Conservation (phyloP, 805 yeast species). For the Torulaspora delbrueckii region DNA sequence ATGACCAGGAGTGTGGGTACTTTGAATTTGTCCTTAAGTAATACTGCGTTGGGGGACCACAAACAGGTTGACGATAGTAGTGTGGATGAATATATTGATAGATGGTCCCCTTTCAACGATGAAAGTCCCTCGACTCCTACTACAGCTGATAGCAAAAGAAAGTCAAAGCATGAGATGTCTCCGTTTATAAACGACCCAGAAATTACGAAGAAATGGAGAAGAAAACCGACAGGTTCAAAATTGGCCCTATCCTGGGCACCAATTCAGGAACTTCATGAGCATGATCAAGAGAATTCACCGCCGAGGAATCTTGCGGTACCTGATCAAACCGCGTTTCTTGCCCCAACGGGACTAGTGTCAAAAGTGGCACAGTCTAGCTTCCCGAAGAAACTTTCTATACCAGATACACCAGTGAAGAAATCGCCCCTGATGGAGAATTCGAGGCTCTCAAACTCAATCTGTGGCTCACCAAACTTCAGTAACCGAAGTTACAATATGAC, state of each 20-base stretch:
- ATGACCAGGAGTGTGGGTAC: constrained; percentile 51
- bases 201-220: constrained; percentile 19
- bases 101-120: constrained; percentile 29
- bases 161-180: constrained; percentile 30
- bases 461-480: constrained; percentile 16
- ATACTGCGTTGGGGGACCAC: constrained; percentile 21
- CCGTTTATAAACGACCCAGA: constrained; percentile 31
- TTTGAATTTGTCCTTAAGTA: constrained; percentile 45
- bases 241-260: constrained; percentile 9
- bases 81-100: constrained; percentile 22
- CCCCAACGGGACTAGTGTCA: constrained; percentile 28
- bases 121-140: constrained; percentile 18
- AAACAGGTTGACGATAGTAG: constrained; percentile 17
- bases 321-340: constrained; percentile 26
- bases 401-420: constrained; percentile 34
- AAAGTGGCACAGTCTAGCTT: constrained; percentile 21
- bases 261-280: constrained; percentile 7
- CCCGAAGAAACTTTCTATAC: constrained; percentile 26
- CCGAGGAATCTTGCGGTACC: constrained; percentile 16
- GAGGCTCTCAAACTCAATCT: constrained; percentile 11
- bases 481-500: constrained; percentile 13
- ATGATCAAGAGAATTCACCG: constrained; percentile 9
- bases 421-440: constrained; percentile 22
- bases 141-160: constrained; percentile 23
- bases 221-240: constrained; percentile 11